Evolutionary conservation across 495 filamentous ascomycete genomes (phyloP), one percentile per base, ranked within the genome.

Genomic region (Xylaria longipes): DNA sequence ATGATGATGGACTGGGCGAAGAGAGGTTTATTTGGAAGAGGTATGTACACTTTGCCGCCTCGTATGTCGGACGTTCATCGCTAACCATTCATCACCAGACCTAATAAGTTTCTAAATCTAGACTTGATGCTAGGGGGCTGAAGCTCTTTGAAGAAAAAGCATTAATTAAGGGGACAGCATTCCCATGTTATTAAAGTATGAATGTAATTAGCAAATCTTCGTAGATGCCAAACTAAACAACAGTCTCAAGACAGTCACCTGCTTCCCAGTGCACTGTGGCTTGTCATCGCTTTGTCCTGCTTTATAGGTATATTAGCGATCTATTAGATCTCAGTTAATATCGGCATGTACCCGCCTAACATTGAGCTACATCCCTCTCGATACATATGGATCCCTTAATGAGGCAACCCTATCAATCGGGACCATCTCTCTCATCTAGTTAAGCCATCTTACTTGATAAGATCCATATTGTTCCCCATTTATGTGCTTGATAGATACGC

Each of bases 1-100:
- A 82, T 99, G 84, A 94, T 94, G 0, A 98, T 99, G 97, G 97
- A 99, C 82, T 99, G 97, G 97, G 90, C 86, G 12, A 99, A 98
- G 89, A 87, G 97, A 80, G 91, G 93, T 17, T 79, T 99, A 22
- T 99, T 99, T 83, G 97, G 97, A 75, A 89, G 97, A 90, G 96
- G 95, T 97, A 82, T 86, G 91, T 84, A 71, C 66, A 68, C 29
- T n/a, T 20, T 12, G 31, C 12, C n/a, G 0, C n/a, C 41, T 45
- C 12, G 58, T 58, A 69, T n/a, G 17, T 60, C 33, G 39, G 15
- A 29, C 3, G 66, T 77, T 75, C 71, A 65, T 66, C 72, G 63
- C 79, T 82, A 73, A 83, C 74, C 17, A 27, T 22, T 68, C 68
- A 31, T 61, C 5, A 52, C 57, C 66, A 91, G 89, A 92, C 83